A percentile compares a stretch with the other conserved stretches of the same genome.
These are phyloP conservation scores for Vigna radiata DNA, from an alignment of 306 rosid species.

Conservation along the genomic window DNA sequence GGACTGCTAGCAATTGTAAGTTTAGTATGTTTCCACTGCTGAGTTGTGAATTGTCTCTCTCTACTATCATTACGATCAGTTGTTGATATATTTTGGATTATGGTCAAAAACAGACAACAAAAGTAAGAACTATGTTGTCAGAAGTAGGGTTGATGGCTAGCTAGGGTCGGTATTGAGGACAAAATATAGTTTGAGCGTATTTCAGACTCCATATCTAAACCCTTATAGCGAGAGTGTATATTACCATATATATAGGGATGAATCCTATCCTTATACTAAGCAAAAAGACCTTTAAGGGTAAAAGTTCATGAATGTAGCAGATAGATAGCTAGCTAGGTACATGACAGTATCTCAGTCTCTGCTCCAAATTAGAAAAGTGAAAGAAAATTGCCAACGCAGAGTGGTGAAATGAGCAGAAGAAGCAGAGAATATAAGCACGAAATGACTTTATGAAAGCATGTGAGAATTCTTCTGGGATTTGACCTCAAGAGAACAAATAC, in stretches of 20 bases:
- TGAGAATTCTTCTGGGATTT: background rate
- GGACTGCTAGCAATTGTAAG: background rate
- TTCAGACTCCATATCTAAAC: background rate
- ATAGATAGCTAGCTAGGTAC: background rate
- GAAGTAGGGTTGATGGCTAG: background rate
- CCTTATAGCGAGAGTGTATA: too few relatives aligned
- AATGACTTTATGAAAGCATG: too few relatives aligned
- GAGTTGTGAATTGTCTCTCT: background rate
- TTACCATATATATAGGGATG: too few relatives aligned
- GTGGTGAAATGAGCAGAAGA: background rate
- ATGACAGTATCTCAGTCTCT: background rate
- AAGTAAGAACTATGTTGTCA: background rate
- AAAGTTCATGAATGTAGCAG: background rate
- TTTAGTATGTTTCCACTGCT: background rate
- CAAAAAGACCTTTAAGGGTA: background rate
- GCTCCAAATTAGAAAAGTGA: background rate
- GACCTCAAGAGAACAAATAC: background rate
- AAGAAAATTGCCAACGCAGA: background rate
- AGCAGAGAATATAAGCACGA: background rate
- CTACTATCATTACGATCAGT: background rate
- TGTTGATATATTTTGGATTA: background rate
- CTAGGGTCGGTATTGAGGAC: background rate
- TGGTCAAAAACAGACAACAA: background rate
- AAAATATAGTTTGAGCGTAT: background rate
- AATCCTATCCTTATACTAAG: background rate